Conservation (phyloP, 1,284 basidiomycete genomes). For the Fomitopsis palustris region DNA sequence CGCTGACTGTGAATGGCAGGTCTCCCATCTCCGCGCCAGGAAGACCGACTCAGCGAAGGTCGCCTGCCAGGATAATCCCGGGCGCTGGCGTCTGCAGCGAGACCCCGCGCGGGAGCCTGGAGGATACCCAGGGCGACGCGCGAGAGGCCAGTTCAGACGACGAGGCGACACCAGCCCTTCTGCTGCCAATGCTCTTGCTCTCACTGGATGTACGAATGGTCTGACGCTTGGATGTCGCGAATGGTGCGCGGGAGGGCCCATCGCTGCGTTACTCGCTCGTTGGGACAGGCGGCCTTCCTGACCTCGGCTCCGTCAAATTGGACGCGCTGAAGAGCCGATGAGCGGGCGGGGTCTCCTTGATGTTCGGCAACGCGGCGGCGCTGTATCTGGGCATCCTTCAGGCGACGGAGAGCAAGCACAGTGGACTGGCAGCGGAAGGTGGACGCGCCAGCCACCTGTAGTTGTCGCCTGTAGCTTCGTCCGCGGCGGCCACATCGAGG, state of each 20-base stretch:
- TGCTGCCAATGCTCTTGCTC: neutral
- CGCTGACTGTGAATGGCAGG: neutral
- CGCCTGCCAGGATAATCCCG: neutral
- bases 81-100: slow-evolving; percentile 1
- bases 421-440: too few species aligned
- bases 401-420: neutral
- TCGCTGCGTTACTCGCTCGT: neutral
- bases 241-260: neutral
- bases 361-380: too few species aligned
- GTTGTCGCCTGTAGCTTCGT: too few species aligned
- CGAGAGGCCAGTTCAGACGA: neutral
- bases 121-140: neutral
- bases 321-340: neutral
- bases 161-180: neutral
- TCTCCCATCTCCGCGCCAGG: neutral
- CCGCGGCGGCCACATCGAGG: neutral
- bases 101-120: neutral
- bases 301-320: neutral
- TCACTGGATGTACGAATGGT: neutral
- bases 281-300: neutral
- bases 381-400: too few species aligned
- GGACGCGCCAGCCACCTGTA: too few species aligned
- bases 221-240: neutral
- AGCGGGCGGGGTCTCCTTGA: neutral
- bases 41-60: neutral